Evolutionary conservation across 306 rosid genomes (phyloP), one percentile per base, ranked within the genome.

Genomic region (Cucumis hystrix): DNA sequence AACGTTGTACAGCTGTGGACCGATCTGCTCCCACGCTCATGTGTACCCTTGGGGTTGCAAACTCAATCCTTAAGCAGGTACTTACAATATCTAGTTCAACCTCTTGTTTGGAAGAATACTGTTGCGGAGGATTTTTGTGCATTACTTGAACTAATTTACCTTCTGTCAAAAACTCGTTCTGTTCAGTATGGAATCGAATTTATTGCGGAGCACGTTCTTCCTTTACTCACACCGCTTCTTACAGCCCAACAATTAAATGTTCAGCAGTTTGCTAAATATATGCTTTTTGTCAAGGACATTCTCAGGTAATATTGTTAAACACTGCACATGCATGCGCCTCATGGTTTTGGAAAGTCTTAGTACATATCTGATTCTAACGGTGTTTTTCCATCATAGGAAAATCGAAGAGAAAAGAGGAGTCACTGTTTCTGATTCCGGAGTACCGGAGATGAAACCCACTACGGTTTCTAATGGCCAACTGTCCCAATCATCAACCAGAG

Each of bases 41-140:
- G 99, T 96, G 99, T 79, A 92, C 99, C 49, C 98, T 96, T 73
- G 97, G 98, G 74, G 97, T 96, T 82, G 96, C 99, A 78, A 96
- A 89, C 81, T 88, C 99, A 72, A 87, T 96, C 81, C 91, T 86
- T 75, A 92, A 96, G 88, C 91, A 87, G 98, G 99, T 96, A 83
- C 76, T 51, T 35, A 8, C 57, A n/a, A 17, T 77, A 8, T 78
- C 39, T 78, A 66, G 25, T 28, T 52, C 52, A 16, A 41, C 40
- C 21, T 54, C 52, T 37, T 66, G 78, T 54, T 37, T 78, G 47
- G 43, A 65, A 28, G 68, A 39, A 25, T 56, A 35, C 21, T 33
- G 61, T 17, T 75, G 30, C 13, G 6, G 40, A 37, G 21, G 67
- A 49, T 63, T 77, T 69, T 25, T 78, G n/a, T 23, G 16, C 79